These are phyloP conservation scores for Lolium rigidum DNA, from an alignment of 176 grass and related monocot species.

Conservation along the genomic window DNA sequence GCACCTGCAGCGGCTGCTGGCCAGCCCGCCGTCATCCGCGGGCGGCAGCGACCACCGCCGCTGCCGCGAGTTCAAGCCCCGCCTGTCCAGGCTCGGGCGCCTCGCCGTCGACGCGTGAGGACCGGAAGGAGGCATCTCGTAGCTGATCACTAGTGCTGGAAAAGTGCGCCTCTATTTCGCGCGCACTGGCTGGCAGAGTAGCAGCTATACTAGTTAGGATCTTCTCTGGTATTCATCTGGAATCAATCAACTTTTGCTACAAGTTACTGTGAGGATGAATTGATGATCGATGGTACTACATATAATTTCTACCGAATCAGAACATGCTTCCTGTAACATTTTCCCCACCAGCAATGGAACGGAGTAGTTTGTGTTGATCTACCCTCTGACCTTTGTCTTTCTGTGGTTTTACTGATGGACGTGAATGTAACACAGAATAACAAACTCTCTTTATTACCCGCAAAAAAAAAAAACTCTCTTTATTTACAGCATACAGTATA, in stretches of 20 bases:
- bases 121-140: not conserved
- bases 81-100: constrained; percentile 61
- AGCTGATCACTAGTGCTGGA: not conserved
- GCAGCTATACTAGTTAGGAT: not conserved
- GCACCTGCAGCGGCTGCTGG: not conserved
- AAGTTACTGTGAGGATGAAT: too few species aligned
- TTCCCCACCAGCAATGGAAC: not conserved
- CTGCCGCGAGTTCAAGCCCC: constrained; percentile 51
- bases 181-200: not conserved
- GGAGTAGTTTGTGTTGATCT: not conserved
- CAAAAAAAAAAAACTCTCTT: too few species aligned
- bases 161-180: constrained; percentile 47
- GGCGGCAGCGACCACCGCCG: constrained; percentile 16
- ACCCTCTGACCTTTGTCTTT: not conserved
- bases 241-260: too few species aligned
- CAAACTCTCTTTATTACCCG: too few species aligned
- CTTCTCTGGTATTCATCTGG: too few species aligned
- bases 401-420: not conserved
- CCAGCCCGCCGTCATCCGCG: constrained; percentile 32
- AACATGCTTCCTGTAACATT: not conserved
- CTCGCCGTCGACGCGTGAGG: constrained; percentile 40
- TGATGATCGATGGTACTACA: too few species aligned
- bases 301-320: not conserved
- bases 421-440: too few species aligned
- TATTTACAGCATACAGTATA: too few species aligned